Evolutionary conservation across 108 stramenopile genomes (phyloP), one percentile per base, ranked within the genome.

Genomic region (Stephanodiscus triporus): DNA sequence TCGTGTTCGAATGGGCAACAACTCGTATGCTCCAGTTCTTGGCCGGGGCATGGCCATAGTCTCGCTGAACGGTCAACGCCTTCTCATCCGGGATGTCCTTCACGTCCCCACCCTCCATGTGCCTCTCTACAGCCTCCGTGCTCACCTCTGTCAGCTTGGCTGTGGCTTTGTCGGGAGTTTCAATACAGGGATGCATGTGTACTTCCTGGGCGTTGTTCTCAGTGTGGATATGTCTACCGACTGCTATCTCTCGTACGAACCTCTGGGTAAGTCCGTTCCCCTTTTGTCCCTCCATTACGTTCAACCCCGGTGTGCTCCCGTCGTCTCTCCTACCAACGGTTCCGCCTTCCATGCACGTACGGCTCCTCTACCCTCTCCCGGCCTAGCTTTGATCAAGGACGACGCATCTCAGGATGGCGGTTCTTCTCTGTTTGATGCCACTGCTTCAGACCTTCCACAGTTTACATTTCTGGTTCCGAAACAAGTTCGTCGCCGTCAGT

Each of bases 11-110:
- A 47, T 75, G 0, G 73, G 43, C 8, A 66, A 60, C 45, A 42
- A 57, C n/a, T 32, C 29, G 3, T 16, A 47, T 2, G 54, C 65
- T 20, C 57, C 36, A 0, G 51, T 66, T 17, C 0, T n/a, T 9
- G 66, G 73, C 1, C 48, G 22, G 7, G 74, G 66, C 2, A 24
- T 65, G 2, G 65, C 24, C 0, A 66, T 53, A 7, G 20, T 67
- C 24, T 19, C 20, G 2, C 58, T 76, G 9, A 68, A 68, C 23
- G 61, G 61, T 1, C 50, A 68, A 19, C 51, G 62, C 6, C 11
- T 76, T 30, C n/a, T 59, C 4, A 32, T 68, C 5, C 60, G 67
- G 6, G 51, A 76, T 32, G 65, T 27, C 23, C 67, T 76, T 36
- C 66, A 68, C 22, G 51, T 76, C 38, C 75, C 75, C 1, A 57